These are phyloP conservation scores for Mucor irregularis DNA, from an alignment of 371 early-diverging fungal genomes.

Conservation along the genomic window DNA sequence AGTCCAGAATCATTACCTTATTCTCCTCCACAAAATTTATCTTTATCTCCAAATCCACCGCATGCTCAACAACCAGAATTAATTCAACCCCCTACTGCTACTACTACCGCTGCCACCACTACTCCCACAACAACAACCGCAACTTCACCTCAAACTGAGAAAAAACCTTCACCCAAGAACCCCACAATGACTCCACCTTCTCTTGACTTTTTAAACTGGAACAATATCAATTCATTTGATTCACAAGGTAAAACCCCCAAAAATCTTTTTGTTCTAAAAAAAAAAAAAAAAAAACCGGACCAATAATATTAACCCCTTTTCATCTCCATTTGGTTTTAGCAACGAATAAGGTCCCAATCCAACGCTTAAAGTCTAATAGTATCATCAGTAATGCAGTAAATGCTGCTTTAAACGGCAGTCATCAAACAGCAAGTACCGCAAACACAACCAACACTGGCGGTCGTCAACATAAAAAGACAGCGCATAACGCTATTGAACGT, in stretches of 20 bases:
- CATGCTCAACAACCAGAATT: background rate
- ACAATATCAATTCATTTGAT: background rate
- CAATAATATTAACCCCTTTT: background rate
- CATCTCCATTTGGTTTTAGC: background rate
- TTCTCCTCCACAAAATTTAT: conserved; percentile 15
- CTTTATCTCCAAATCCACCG: background rate
- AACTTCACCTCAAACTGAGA: conserved; percentile 1
- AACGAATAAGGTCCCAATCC: conserved; percentile 38
- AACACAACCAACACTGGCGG: conserved; percentile 12
- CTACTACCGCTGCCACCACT: background rate
- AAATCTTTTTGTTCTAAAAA: conserved; percentile 4
- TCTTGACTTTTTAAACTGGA: conserved; percentile 19
- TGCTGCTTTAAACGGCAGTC: conserved; percentile 4
- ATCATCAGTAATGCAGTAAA: conserved; percentile 17
- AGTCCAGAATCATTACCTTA: conserved; percentile 27
- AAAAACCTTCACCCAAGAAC: background rate
- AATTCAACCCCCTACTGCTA: background rate
- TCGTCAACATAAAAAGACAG: conserved; percentile 73
- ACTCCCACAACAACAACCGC: background rate
- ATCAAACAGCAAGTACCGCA: no score
- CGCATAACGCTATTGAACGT: conserved; percentile 92
- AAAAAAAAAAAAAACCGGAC: background rate
- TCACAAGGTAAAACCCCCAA: conserved; percentile 12
- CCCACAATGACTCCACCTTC: background rate
- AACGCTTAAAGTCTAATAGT: conserved; percentile 32